A percentile compares a stretch with the other conserved stretches of the same genome.
Evolutionary conservation across 345 rosid species (phyloP).

Genomic region (Salix koriyanagi): DNA sequence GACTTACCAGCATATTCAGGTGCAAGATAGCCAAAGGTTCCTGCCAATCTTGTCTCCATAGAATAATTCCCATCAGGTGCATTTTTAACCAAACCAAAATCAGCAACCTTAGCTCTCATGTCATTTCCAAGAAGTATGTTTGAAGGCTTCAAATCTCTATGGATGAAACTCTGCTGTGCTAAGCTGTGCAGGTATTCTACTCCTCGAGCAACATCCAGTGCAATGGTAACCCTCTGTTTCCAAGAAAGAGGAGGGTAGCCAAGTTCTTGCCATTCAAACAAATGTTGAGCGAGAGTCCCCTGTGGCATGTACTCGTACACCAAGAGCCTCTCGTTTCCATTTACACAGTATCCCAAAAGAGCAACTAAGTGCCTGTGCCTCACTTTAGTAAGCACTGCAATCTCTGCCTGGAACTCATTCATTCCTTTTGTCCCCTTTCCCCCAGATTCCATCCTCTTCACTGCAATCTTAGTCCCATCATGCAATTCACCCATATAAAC

Average conservation of each 20-base stretch:
- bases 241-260: conserved; percentile 57
- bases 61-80: conserved; percentile 89
- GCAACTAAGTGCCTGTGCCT: conserved; percentile 91
- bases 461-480: conserved; percentile 81
- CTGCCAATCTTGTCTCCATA: conserved; percentile 85
- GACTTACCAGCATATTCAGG: conserved; percentile 90
- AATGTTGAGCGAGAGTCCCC: conserved; percentile 74
- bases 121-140: conserved; percentile 87
- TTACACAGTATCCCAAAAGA: conserved; percentile 69
- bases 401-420: conserved; percentile 88
- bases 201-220: conserved; percentile 84
- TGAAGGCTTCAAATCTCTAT: conserved; percentile 83
- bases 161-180: conserved; percentile 88
- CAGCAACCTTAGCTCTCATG: conserved; percentile 94
- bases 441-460: conserved; percentile 74
- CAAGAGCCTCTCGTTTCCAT: conserved; percentile 71
- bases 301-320: conserved; percentile 93
- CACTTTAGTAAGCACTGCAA: conserved; percentile 74
- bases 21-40: conserved; percentile 94
- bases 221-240: conserved; percentile 76
- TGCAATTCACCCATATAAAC: conserved; percentile 80
- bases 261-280: conserved; percentile 53
- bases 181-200: conserved; percentile 87
- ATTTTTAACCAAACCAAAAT: conserved; percentile 83
- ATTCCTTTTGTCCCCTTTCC: conserved; percentile 60